These are phyloP conservation scores for Wallemia hederae DNA, from an alignment of 1,284 basidiomycete genomes.

Conservation along the genomic window DNA sequence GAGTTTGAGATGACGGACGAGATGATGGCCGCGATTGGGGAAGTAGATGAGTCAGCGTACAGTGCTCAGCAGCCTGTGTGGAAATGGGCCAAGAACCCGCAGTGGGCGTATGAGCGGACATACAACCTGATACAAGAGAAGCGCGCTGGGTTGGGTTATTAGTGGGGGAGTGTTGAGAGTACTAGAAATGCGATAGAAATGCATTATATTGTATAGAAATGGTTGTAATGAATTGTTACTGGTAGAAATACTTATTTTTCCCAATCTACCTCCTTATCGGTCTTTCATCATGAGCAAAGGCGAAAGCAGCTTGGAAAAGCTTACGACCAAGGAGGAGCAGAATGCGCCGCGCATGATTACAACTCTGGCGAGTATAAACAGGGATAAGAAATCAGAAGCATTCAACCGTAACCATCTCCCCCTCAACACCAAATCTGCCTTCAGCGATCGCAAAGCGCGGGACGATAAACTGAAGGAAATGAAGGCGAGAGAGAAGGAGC, in stretches of 20 bases:
- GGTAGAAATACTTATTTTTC: no score
- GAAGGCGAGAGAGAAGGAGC: neutral
- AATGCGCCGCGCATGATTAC: neutral
- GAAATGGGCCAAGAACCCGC: neutral
- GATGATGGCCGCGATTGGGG: neutral
- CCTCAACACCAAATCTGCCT: neutral
- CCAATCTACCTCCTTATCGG: no score
- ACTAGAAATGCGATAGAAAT: no score
- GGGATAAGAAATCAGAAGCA: neutral
- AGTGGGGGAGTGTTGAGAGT: no score
- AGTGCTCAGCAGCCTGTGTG: neutral
- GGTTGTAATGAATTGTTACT: no score
- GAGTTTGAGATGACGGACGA: constrained; percentile 1
- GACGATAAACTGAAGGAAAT: neutral
- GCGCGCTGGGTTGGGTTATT: neutral
- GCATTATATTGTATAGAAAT: no score
- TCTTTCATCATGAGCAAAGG: no score
- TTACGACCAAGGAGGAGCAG: neutral
- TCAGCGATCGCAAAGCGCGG: neutral
- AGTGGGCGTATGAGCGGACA: neutral
- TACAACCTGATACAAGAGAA: neutral
- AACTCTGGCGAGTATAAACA: neutral
- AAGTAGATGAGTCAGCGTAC: neutral
- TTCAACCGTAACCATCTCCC: neutral
- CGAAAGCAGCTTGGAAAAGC: no score